Evolutionary conservation across 2,329 filamentous ascomycete genomes (phyloP).

Genomic region (Teratosphaeria pseudoeucalypti): DNA sequence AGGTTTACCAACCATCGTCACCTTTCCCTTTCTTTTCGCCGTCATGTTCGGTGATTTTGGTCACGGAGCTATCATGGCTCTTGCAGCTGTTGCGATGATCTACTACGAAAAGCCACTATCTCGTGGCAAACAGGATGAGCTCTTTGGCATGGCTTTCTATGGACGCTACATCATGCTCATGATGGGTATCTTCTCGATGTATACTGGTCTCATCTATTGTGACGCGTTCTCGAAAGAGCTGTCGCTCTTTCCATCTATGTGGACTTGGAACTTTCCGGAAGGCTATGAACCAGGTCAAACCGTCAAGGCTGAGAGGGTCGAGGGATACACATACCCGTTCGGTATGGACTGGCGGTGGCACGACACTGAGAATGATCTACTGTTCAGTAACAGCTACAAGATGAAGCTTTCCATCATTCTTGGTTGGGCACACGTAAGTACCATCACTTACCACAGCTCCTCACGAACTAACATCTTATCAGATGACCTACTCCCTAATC

Average conservation of each 20-base stretch:
- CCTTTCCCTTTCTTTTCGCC: slow-evolving; percentile 98
- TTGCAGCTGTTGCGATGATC: slow-evolving; percentile 82
- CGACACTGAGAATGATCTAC: slow-evolving; percentile 82
- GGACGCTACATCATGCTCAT: slow-evolving; percentile 96
- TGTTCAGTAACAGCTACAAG: slow-evolving; percentile 98
- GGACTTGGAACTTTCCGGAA: slow-evolving; percentile 67
- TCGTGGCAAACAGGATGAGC: slow-evolving; percentile 85
- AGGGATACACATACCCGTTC: slow-evolving; percentile 82
- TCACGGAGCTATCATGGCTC: slow-evolving; percentile 80
- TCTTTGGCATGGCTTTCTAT: slow-evolving; percentile 98
- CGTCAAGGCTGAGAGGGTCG: slow-evolving; percentile 54
- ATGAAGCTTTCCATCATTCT: slow-evolving; percentile 99
- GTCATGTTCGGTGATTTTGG: slow-evolving; percentile 99
- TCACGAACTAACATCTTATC: slow-evolving; percentile 1
- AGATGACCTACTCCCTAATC: slow-evolving; percentile 95
- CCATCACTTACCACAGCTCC: background rate
- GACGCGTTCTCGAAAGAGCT: slow-evolving; percentile 92
- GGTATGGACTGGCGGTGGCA: slow-evolving; percentile 97
- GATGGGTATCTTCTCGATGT: slow-evolving; percentile 96
- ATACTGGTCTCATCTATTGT: slow-evolving; percentile 95
- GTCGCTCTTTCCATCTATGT: slow-evolving; percentile 79
- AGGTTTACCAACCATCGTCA: slow-evolving; percentile 86
- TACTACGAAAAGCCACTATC: slow-evolving; percentile 81
- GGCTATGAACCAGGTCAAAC: slow-evolving; percentile 35
- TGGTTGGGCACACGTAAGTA: slow-evolving; percentile 73